Conservation (phyloP, 2,329 filamentous ascomycete genomes). For the Endoconidiophora laricicola region DNA sequence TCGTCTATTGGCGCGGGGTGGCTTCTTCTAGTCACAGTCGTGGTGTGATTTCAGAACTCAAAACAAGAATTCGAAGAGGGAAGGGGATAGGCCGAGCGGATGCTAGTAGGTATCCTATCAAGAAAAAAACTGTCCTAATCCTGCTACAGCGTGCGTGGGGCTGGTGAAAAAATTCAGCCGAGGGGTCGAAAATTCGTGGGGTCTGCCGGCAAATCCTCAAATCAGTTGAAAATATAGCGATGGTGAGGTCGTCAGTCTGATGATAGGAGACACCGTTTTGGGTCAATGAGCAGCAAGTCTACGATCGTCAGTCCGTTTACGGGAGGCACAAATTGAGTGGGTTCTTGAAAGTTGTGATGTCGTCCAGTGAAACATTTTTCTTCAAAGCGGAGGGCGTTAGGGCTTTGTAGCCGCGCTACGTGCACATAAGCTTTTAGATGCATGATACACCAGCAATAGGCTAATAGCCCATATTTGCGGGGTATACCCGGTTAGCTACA, state of each 20-base stretch:
- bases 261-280: not conserved
- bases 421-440: constrained; percentile 1
- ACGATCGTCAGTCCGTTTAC: not conserved
- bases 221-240: not conserved
- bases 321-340: constrained; percentile 4
- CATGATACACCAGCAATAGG: not conserved
- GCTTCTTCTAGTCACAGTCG: not conserved
- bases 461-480: constrained; percentile 6
- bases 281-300: not conserved
- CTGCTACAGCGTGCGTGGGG: constrained; percentile 11
- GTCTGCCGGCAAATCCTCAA: constrained; percentile 1
- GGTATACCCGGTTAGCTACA: constrained; percentile 5
- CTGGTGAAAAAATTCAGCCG: constrained; percentile 13
- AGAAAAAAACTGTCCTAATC: constrained; percentile 12
- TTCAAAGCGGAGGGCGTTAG: constrained; percentile 10
- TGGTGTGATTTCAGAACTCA: not conserved
- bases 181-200: constrained; percentile 12
- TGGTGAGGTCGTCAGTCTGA: not conserved
- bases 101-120: constrained; percentile 3
- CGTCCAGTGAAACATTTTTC: constrained; percentile 8
- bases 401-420: constrained; percentile 5
- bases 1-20: not conserved
- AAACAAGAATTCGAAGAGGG: constrained; percentile 3
- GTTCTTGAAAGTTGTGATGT: constrained; percentile 3
- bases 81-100: not conserved